A percentile compares a stretch with the other conserved stretches of the same genome.
phyloP scores from a whole-genome alignment of 257 asterid genomes.

The Asclepias syriaca region DNA sequence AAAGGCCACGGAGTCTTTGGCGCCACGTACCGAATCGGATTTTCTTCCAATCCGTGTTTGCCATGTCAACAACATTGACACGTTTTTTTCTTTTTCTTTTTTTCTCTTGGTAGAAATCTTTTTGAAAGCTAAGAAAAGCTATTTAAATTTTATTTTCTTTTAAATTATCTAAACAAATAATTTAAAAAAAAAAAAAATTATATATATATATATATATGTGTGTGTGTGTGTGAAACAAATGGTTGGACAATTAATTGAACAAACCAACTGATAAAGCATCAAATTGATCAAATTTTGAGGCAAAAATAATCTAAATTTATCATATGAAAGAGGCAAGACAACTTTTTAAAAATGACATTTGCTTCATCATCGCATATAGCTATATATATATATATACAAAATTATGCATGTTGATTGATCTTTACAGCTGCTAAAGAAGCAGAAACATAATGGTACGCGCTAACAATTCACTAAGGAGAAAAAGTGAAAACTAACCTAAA shows the following conservation, averaged over 20 bases:
- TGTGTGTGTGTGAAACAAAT: no score
- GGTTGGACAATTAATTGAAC: no score
- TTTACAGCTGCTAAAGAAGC: conserved; percentile 5
- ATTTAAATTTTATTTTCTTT: background rate
- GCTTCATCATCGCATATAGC: background rate
- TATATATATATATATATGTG: no score
- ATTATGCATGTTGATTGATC: background rate
- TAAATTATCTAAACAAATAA: no score
- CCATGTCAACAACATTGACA: background rate
- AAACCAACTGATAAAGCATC: no score
- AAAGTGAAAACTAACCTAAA: background rate
- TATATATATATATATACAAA: conserved; percentile 6
- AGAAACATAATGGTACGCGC: background rate
- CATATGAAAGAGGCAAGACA: no score
- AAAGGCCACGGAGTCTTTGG: background rate
- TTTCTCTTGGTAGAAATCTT: no score
- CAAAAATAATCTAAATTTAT: no score
- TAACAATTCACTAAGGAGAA: background rate
- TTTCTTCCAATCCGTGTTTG: background rate
- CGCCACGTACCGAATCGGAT: background rate
- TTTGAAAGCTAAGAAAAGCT: no score
- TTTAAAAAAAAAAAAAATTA: no score
- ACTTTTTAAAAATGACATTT: background rate
- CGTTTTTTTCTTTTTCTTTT: background rate
- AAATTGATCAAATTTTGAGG: no score